These are phyloP conservation scores for Kwoniella sp. DNA, from an alignment of 768 basidiomycete genomes.

Conservation along the genomic window DNA sequence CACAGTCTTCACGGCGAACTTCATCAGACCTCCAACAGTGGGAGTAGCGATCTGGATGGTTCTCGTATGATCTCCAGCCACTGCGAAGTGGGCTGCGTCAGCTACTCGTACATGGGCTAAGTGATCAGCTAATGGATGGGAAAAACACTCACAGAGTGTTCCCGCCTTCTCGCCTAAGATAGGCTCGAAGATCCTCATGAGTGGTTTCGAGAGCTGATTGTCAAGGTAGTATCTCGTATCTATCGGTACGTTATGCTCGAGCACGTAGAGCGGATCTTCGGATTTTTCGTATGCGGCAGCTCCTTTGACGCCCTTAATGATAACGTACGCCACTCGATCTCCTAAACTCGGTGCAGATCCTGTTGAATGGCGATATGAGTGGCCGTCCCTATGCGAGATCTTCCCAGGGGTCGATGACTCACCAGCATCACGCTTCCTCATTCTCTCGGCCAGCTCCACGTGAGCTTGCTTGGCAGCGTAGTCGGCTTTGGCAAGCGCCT, in stretches of 20 bases:
- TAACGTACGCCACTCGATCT: conserved; percentile 98
- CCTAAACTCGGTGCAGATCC: conserved; percentile 96
- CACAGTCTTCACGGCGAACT: conserved; percentile 92
- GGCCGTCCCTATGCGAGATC: background rate
- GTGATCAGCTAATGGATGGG: background rate
- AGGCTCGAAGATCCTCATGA: conserved; percentile 97
- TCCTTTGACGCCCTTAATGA: conserved; percentile 93
- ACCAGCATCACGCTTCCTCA: conserved; percentile 94
- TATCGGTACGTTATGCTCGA: conserved; percentile 97
- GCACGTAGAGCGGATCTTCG: conserved; percentile 93
- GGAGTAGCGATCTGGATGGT: conserved; percentile 96
- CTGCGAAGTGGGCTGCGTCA: conserved; percentile 58
- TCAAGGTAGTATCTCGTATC: conserved; percentile 98
- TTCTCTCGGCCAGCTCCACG: conserved; percentile 89
- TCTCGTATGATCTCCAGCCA: conserved; percentile 93
- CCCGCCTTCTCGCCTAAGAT: conserved; percentile 89
- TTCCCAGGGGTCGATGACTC: conserved; percentile 25
- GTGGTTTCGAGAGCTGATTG: conserved; percentile 93
- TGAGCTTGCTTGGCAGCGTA: conserved; percentile 96
- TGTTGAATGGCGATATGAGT: conserved; percentile 44
- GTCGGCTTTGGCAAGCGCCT: conserved; percentile 92
- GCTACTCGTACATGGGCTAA: background rate
- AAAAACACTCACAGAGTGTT: conserved; percentile 67
- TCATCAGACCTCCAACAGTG: conserved; percentile 95
- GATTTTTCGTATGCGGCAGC: conserved; percentile 99